Evolutionary conservation across 2,329 filamentous ascomycete genomes (phyloP).

Genomic region (Tolypocladium paradoxum): DNA sequence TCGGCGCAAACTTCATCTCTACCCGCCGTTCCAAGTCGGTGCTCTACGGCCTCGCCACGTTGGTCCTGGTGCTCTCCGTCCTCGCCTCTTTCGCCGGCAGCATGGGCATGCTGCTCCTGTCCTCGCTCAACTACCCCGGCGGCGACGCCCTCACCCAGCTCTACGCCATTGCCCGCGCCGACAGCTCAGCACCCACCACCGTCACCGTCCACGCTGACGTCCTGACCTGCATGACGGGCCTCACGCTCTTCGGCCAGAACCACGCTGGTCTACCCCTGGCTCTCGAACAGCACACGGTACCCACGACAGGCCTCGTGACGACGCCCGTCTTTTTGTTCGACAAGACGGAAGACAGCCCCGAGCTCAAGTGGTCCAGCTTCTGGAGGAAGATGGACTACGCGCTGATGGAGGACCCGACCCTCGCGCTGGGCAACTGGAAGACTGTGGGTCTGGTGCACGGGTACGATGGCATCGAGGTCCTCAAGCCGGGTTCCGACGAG

Average conservation of each 20-base stretch:
- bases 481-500: constrained; percentile 33
- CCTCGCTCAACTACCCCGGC: constrained; percentile 87
- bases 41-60: constrained; percentile 42
- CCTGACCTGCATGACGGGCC: constrained; percentile 59
- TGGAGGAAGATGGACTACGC: constrained; percentile 56
- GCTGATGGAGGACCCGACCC: constrained; percentile 41
- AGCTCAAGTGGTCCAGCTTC: constrained; percentile 38
- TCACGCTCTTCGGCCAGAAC: constrained; percentile 53
- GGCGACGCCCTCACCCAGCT: constrained; percentile 61
- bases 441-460: constrained; percentile 45
- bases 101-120: constrained; percentile 60
- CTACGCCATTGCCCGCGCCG: constrained; percentile 18
- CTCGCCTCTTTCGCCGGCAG: constrained; percentile 49
- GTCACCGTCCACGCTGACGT: constrained; percentile 52
- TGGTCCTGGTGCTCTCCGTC: constrained; percentile 48
- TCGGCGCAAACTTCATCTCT: constrained; percentile 63
- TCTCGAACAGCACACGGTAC: constrained; percentile 6
- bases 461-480: constrained; percentile 47
- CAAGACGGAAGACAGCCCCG: constrained; percentile 46
- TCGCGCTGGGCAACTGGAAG: constrained; percentile 42
- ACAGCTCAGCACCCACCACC: constrained; percentile 9
- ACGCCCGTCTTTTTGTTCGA: constrained; percentile 36
- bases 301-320: constrained; percentile 8
- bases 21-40: constrained; percentile 51
- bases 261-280: constrained; percentile 24